Base-by-base conservation (phyloP, 495 filamentous ascomycete genomes). In the Aspergillus homomorphus region DNA sequence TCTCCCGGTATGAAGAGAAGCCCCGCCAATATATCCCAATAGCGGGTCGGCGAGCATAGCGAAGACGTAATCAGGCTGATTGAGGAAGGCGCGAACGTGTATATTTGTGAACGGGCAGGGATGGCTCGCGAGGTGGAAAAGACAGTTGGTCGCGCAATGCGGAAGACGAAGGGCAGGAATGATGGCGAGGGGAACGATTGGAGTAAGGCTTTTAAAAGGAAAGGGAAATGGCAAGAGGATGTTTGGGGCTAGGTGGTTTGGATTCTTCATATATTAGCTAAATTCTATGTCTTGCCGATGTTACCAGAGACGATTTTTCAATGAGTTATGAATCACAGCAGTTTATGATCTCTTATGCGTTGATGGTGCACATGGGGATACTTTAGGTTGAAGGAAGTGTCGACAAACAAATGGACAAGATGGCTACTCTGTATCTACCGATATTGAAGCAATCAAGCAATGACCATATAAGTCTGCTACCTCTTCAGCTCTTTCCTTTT, bases 61-160 rank as follows among this genome's bases (percentile, higher is more conserved):
- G 63, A 69, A 0, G 66, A 72, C n/a, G 65, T 79, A 10, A 52
- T 69, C 8, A 46, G 60, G 48, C 42, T 81, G 30, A 60, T 80
- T 41, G 70, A 74, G 18, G 61, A 70, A 51, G 68, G 71, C 9
- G 77, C 71, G 7, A 78, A 71, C 53, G 62, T 82, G 21, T 82
- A 82, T 65, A 71, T 82, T 33, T 81, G 79, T 65, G 80, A 79
- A 0, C 61, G 69, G n/a, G 77, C 77, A 16, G 66, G 60, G 2
- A 81, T 82, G 79, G 80, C 79, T 12, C 67, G 77, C n/a, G 80
- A 78, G 57, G 80, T 82, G 7, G 68, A 73, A 46, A 69, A 69
- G 58, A 56, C 62, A n/a, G 66, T 82, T 38, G 66, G 64, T 12
- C 63, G 52, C 12, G 65, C 59, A 0, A 65, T 80, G 63, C 58